These are phyloP conservation scores for Azolla pinnata DNA, from an alignment of 75 land plant species.

Conservation along the genomic window DNA sequence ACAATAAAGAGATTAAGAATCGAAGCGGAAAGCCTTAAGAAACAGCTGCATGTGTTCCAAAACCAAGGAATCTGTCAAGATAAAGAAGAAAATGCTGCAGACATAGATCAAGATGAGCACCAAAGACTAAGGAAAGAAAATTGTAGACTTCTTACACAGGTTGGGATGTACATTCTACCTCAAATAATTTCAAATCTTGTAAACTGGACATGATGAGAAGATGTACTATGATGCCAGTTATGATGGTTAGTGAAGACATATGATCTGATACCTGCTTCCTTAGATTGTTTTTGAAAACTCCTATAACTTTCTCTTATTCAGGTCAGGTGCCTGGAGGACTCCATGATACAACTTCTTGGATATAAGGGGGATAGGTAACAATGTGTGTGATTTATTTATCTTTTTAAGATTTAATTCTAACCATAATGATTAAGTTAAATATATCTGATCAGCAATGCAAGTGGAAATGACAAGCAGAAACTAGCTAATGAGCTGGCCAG, in stretches of 20 bases:
- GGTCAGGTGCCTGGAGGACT: too few relatives aligned
- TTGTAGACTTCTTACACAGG: conserved; percentile 7
- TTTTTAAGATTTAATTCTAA: too few relatives aligned
- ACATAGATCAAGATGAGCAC: conserved; percentile 4
- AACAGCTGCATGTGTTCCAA: conserved; percentile 1
- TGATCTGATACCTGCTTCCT: too few relatives aligned
- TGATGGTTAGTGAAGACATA: too few relatives aligned
- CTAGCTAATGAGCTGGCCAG: not conserved
- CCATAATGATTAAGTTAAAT: not conserved
- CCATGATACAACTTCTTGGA: not conserved
- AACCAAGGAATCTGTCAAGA: not conserved
- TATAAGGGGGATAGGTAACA: not conserved
- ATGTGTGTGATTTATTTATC: too few relatives aligned
- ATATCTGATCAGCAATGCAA: not conserved
- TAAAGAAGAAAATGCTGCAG: conserved; percentile 8
- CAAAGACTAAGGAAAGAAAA: conserved; percentile 13
- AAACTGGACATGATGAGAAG: too few relatives aligned
- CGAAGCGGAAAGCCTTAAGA: conserved; percentile 18
- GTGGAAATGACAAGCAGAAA: not conserved
- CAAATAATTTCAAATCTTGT: too few relatives aligned
- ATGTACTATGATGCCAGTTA: too few relatives aligned
- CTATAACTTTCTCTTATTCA: not conserved
- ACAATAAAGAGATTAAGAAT: conserved; percentile 25
- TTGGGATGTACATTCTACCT: too few relatives aligned
- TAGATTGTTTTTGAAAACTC: not conserved